Evolutionary conservation across 768 basidiomycete species (phyloP).

Genomic region (Heimioporus sp.): DNA sequence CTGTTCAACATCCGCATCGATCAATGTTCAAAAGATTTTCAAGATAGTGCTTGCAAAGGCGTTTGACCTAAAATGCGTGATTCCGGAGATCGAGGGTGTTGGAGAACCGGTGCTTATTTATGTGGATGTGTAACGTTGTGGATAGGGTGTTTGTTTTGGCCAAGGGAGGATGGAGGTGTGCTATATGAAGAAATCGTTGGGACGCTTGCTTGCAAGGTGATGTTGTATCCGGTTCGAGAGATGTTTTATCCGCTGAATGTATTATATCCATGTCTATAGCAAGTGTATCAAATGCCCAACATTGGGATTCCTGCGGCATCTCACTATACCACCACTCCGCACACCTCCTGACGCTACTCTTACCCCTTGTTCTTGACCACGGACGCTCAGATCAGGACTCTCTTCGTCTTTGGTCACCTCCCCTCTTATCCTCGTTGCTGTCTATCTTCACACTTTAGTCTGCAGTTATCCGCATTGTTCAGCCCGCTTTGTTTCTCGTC

Average conservation of each 20-base stretch:
- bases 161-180: slow-evolving; percentile 16
- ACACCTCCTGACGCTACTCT: slow-evolving; percentile 8
- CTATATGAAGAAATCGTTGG: slow-evolving; percentile 9
- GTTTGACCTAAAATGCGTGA: slow-evolving; percentile 98
- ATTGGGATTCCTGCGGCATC: slow-evolving; percentile 16
- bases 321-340: slow-evolving; percentile 17
- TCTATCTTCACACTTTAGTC: slow-evolving; percentile 24
- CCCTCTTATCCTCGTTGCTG: slow-evolving; percentile 22
- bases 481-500: slow-evolving; percentile 16
- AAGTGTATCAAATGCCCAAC: slow-evolving; percentile 5
- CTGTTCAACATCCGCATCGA: slow-evolving; percentile 97
- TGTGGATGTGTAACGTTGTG: slow-evolving; percentile 56
- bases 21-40: slow-evolving; percentile 99
- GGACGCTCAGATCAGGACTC: slow-evolving; percentile 20
- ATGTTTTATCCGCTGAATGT: slow-evolving; percentile 18
- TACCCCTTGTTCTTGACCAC: slow-evolving; percentile 11
- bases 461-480: slow-evolving; percentile 24
- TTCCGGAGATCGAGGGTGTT: slow-evolving; percentile 95
- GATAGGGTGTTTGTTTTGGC: slow-evolving; percentile 22
- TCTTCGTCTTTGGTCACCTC: slow-evolving; percentile 14
- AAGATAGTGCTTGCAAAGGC: slow-evolving; percentile 97
- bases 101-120: slow-evolving; percentile 96
- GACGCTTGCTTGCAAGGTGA: slow-evolving; percentile 25
- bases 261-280: slow-evolving; percentile 12
- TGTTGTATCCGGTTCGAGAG: slow-evolving; percentile 22